Conservation (phyloP, 331 rosid genomes). For the Rhamnella rubrinervis region DNA sequence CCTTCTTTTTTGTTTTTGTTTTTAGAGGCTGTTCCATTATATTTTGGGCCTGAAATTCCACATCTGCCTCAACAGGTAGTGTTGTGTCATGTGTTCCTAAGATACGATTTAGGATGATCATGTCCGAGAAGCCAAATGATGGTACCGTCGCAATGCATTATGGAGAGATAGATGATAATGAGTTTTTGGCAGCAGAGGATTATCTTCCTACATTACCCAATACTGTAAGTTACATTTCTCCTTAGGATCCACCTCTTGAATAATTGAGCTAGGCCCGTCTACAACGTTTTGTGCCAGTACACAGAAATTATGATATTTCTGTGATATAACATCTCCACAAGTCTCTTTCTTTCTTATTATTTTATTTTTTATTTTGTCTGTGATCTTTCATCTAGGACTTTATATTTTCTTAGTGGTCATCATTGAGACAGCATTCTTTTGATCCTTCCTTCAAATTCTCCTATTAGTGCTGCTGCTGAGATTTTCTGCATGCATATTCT, state of each 20-base stretch:
- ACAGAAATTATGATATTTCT: not conserved
- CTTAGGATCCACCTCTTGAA: conserved; percentile 2
- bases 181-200: conserved; percentile 59
- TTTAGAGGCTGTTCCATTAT: not conserved
- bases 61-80: conserved; percentile 55
- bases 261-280: not conserved
- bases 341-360: too few species aligned
- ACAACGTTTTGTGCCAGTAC: not conserved
- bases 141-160: conserved; percentile 83
- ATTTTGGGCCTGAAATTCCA: conserved; percentile 21
- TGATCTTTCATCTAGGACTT: not conserved
- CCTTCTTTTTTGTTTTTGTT: conserved; percentile 16
- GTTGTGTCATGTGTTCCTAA: conserved; percentile 39
- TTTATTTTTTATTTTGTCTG: not conserved
- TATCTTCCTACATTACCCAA: conserved; percentile 84
- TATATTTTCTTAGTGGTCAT: not conserved
- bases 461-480: not conserved
- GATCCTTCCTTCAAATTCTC: not conserved
- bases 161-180: conserved; percentile 61
- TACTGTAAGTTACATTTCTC: conserved; percentile 60
- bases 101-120: conserved; percentile 62
- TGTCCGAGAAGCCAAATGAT: conserved; percentile 88
- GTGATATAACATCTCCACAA: not conserved
- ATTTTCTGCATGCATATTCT: not conserved
- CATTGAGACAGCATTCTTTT: not conserved